Evolutionary conservation across 2,329 filamentous ascomycete species (phyloP), one percentile per base, ranked within the genome.

Genomic region (Chrysoporthe cubensis): DNA sequence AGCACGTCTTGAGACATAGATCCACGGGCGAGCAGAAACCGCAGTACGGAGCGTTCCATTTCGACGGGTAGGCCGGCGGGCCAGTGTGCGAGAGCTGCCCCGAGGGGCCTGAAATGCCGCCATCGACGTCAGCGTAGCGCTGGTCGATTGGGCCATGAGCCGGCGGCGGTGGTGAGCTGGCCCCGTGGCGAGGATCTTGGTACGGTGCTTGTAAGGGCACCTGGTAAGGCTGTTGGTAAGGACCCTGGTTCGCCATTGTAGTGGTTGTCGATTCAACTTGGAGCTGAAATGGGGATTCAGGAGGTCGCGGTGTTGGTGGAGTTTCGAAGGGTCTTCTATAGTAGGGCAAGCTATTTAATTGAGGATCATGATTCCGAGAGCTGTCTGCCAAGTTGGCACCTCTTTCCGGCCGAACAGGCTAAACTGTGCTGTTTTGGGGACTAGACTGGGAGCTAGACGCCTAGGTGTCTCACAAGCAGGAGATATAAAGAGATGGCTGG

Each of bases 1-100:
- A 84, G 71, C 77, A 84, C 18, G 80, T 78, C 64, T 83, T 75
- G n/a, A 82, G 70, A 73, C 82, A 84, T 1, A 78, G 77, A 63
- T 80, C 78, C 64, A 83, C 76, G 34, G 82, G 82, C 68, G 70
- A 77, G 74, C 80, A 81, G 78, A 81, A 84, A 67, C 77, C 78
- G 58, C 82, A 84, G 73, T 84, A 79, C 63, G 76, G 71, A 57
- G 74, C 74, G 69, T 71, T 71, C 82, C 82, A 84, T 21, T 54
- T 5, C 4, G 26, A 54, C 1, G 32, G 21, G 13, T 54, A n/a
- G 9, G 21, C 50, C 26, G 50, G 11, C 9, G 13, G 14, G 21
- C 13, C 21, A 34, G 21, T 14, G 50, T 54, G 50, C 21, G 32
- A 14, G 50, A 26, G 32, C 50, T 54, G 50, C 26, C 5, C 21